Conservation (phyloP, 345 rosid genomes). For the Erodium maritimum region DNA sequence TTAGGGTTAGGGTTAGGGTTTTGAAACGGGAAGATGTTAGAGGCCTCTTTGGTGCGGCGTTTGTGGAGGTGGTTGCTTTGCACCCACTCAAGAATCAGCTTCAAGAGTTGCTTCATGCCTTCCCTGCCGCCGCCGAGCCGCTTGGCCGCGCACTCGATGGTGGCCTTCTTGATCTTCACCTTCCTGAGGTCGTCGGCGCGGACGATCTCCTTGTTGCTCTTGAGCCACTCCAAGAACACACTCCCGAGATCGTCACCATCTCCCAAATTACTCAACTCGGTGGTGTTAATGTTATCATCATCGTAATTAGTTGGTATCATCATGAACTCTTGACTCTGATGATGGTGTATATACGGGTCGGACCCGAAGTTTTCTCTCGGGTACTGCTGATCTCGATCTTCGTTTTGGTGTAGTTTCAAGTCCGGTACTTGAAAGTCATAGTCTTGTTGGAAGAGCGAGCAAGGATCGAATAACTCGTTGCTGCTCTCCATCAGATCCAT, state of each 20-base stretch:
- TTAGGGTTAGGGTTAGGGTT: slow-evolving; percentile 27
- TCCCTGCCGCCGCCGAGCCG: slow-evolving; percentile 87
- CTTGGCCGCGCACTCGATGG: slow-evolving; percentile 76
- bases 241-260: slow-evolving; percentile 58
- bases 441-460: slow-evolving; percentile 43
- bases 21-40: slow-evolving; percentile 26
- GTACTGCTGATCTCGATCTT: slow-evolving; percentile 1
- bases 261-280: not conserved
- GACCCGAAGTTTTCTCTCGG: not conserved
- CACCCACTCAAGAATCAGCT: slow-evolving; percentile 96
- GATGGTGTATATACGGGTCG: not conserved
- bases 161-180: slow-evolving; percentile 86
- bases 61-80: slow-evolving; percentile 72
- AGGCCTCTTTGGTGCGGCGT: slow-evolving; percentile 8
- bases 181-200: slow-evolving; percentile 84
- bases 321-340: not conserved
- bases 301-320: not conserved
- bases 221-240: slow-evolving; percentile 89
- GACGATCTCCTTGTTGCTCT: slow-evolving; percentile 65
- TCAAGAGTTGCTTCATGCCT: slow-evolving; percentile 84
- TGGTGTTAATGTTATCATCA: not conserved
- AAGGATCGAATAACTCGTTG: slow-evolving; percentile 63
- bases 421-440: slow-evolving; percentile 20
- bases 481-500: slow-evolving; percentile 64
- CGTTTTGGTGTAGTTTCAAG: slow-evolving; percentile 1